A percentile compares a stretch with the other conserved stretches of the same genome.
Conservation (phyloP, 176 grass and related monocot genomes). For the Triticum turgidum region DNA sequence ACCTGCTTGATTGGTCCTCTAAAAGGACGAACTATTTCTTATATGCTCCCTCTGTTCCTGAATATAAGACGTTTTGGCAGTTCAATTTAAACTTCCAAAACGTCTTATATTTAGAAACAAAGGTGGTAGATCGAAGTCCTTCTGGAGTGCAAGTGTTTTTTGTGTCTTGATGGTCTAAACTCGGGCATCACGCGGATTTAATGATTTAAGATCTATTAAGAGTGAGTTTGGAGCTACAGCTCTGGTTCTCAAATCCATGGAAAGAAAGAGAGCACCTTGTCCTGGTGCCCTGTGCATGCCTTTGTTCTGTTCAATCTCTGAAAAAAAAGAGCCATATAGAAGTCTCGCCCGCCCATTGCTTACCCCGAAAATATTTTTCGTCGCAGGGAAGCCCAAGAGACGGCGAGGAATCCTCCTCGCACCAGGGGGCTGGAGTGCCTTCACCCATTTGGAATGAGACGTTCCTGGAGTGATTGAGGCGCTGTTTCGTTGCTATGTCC, state of each 20-base stretch:
- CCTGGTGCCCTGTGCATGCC: not conserved
- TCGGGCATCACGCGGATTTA: no score
- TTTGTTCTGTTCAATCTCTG: not conserved
- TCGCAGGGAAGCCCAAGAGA: not conserved
- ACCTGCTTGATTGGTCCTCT: not conserved
- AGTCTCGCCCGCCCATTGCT: not conserved
- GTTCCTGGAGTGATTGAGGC: not conserved
- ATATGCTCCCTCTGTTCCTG: not conserved
- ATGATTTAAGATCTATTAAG: no score
- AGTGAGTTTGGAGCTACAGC: not conserved
- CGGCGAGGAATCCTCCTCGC: not conserved
- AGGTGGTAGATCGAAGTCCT: no score
- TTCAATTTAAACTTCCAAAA: no score
- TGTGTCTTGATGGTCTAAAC: no score
- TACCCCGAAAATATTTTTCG: not conserved
- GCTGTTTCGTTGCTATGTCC: no score
- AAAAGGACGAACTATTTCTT: not conserved
- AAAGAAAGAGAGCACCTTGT: not conserved
- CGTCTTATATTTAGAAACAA: no score
- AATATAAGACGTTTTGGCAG: no score
- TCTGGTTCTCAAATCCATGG: not conserved
- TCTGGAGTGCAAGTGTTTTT: no score
- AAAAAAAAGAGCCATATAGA: not conserved
- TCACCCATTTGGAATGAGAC: not conserved
- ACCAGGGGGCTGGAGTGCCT: not conserved